Percentiles rank a stretch among this genome's conserved stretches.
phyloP scores from a whole-genome alignment of 495 filamentous ascomycete species.

The Aspergillus affinis region DNA sequence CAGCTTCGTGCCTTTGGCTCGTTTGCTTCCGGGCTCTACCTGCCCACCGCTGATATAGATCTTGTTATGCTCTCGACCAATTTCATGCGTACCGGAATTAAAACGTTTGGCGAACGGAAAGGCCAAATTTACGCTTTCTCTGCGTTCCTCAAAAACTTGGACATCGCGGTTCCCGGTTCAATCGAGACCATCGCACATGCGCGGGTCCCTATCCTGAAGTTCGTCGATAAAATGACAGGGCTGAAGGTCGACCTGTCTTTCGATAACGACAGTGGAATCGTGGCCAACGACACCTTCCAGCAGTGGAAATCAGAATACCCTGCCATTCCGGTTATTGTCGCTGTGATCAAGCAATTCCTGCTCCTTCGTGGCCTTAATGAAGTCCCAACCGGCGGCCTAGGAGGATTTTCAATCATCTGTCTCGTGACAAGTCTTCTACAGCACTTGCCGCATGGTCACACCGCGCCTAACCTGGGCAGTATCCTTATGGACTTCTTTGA shows the following conservation, averaged over 20 bases:
- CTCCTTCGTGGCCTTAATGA: conserved; percentile 88
- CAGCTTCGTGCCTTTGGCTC: conserved; percentile 80
- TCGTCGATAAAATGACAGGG: conserved; percentile 66
- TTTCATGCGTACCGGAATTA: conserved; percentile 48
- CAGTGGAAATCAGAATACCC: conserved; percentile 77
- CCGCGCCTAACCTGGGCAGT: conserved; percentile 69
- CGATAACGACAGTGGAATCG: conserved; percentile 79
- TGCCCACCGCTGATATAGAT: conserved; percentile 93
- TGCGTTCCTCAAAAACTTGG: conserved; percentile 44
- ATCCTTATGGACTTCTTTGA: conserved; percentile 83
- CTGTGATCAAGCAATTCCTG: conserved; percentile 89
- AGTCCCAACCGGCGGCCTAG: conserved; percentile 85
- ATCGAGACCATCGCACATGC: conserved; percentile 68
- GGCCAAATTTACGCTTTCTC: conserved; percentile 52
- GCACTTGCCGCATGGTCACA: conserved; percentile 62
- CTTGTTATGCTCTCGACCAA: conserved; percentile 73
- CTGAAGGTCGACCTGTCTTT: conserved; percentile 90
- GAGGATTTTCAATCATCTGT: conserved; percentile 91
- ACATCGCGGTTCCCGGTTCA: conserved; percentile 50
- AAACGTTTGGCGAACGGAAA: conserved; percentile 43
- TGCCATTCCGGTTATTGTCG: conserved; percentile 77
- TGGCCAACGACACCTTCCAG: conserved; percentile 75
- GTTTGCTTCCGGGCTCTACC: conserved; percentile 83
- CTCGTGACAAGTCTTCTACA: conserved; percentile 86
- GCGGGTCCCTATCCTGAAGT: conserved; percentile 93